Base-by-base conservation (phyloP, 208 protist species). In the Naegleria fowleri region DNA sequence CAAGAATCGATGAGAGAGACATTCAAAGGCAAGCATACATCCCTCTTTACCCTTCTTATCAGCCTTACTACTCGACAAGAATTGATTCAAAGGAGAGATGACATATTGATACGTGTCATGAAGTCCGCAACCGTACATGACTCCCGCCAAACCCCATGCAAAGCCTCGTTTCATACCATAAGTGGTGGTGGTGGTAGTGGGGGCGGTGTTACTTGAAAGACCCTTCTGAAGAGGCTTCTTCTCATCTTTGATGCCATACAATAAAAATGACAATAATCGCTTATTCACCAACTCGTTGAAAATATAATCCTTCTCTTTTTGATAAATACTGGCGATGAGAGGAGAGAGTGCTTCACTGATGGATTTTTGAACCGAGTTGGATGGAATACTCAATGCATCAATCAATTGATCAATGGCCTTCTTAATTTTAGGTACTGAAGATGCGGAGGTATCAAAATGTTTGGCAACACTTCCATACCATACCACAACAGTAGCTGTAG, bases 381-480 rank as follows among this genome's bases (percentile, higher is more conserved):
- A 67, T 25, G 29, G 87, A 22, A 79, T 51, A 51, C 0, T n/a
- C 11, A 90, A 51, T 13, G 55, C n/a, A 36, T 90, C 36, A 19
- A 90, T 36, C 16, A 90, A 90, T 90, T 40, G 33, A 36, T 79
- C 48, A 79, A 90, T 67, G 0, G 55, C 55, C 7, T 67, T 67
- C 33, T 43, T 43, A 43, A 85, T 85, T n/a, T 83, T 83, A 15
- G 19, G 11, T 25, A 90, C 6, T 29, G 19, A 6, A 15, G 38
- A 11, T 41, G 41, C n/a, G 59, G 9, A 13, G 11, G 29, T 4
- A 36, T 75, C 33, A 83, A 90, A 79, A 51, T 90, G 11, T 79
- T 33, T 79, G 6, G 87, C 22, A 90, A 90, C 87, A 41, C 38
- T 38, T 75, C 87, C 87, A 3, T 75, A 79, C 15, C 59, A 90